Evolutionary conservation across 495 filamentous ascomycete species (phyloP), one percentile per base, ranked within the genome.

Genomic region (Trichoderma parareesei): DNA sequence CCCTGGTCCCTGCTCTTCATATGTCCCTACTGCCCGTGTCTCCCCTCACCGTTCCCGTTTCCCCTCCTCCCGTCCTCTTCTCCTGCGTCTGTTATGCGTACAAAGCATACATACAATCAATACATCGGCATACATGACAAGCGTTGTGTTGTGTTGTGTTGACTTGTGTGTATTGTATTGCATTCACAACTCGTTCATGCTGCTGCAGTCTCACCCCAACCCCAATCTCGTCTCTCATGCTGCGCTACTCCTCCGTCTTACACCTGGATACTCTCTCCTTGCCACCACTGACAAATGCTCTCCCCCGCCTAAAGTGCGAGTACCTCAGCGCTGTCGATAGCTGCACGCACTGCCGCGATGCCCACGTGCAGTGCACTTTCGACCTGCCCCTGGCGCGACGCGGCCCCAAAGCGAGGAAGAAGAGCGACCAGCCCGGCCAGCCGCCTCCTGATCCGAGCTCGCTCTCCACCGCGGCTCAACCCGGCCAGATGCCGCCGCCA

Each of bases 311-410:
- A 61, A 38, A 61, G 60, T 61, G 60, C 38, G 60, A 61, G 18
- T 40, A 40, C n/a, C 38, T 40, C 38, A 61, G 60, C 60, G 41
- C 60, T 20, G 38, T 40, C 38, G 60, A 61, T 43, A 40, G 60
- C 60, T 61, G 60, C 60, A 41, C 60, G 18, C 60, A 41, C 38
- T 61, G 60, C 60, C 60, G 60, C 60, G 60, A 61, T 41, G 60
- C 41, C 18, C 38, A 43, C 38, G 60, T 41, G 60, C 60, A 40
- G 41, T 61, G 60, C 60, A 61, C 38, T 27, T 61, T 61, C 41
- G 60, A 61, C 60, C 38, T 61, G 41, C 60, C 60, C 9, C 38
- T 61, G 60, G 60, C 60, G 8, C 38, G 60, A 40, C 60, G 60
- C 60, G 60, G 60, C 11, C 60, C 60, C 38, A 61, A 61, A 43